A percentile compares a stretch with the other conserved stretches of the same genome.
Evolutionary conservation across 225 moss, liverwort and hornwort genomes (phyloP).

Genomic region (Pseudoscleropodium purum): DNA sequence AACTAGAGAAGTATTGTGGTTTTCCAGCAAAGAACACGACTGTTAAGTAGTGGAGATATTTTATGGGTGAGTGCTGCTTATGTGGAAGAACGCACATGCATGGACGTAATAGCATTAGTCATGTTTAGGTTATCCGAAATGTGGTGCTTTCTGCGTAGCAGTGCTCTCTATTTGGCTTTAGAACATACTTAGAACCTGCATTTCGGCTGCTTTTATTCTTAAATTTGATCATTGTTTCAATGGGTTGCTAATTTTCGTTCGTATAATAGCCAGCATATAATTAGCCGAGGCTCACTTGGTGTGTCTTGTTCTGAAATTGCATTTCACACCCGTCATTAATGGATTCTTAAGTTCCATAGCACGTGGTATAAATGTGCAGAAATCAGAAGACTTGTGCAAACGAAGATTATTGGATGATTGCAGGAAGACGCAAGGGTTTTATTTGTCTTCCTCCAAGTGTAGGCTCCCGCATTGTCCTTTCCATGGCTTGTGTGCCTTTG

Average conservation of each 20-base stretch:
- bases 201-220: background rate
- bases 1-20: background rate
- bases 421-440: slow-evolving; percentile 79
- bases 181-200: too few relatives aligned
- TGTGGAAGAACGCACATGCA: background rate
- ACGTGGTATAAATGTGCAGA: slow-evolving; percentile 23
- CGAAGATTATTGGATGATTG: slow-evolving; percentile 93
- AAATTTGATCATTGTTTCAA: background rate
- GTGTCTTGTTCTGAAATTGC: background rate
- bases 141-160: too few relatives aligned
- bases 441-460: slow-evolving; percentile 56
- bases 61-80: background rate
- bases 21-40: background rate
- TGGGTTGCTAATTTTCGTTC: background rate
- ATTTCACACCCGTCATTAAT: background rate
- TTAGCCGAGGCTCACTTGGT: background rate
- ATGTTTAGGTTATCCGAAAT: background rate
- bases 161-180: too few relatives aligned
- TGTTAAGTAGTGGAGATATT: background rate
- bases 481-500: slow-evolving; percentile 94
- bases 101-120: background rate
- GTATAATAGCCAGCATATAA: background rate
- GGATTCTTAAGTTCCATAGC: background rate
- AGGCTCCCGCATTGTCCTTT: slow-evolving; percentile 69
- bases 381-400: slow-evolving; percentile 72